phyloP scores from a whole-genome alignment of 2,329 filamentous ascomycete genomes.

The Cladosporium sp. region DNA sequence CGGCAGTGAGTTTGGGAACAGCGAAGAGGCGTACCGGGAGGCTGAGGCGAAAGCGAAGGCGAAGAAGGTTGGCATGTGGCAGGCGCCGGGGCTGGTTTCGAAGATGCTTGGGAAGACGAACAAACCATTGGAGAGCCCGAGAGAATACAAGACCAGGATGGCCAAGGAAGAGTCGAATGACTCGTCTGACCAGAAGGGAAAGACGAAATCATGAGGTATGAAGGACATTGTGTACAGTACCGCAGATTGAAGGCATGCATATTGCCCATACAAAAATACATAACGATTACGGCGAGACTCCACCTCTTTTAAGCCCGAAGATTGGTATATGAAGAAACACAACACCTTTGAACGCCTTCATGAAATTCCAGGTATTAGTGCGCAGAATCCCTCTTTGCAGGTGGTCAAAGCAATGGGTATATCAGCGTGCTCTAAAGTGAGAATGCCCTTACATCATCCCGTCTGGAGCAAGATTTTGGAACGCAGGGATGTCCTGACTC shows the following conservation, averaged over 20 bases:
- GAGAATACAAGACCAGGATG: slow-evolving; percentile 71
- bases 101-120: slow-evolving; percentile 44
- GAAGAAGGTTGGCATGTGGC: slow-evolving; percentile 58
- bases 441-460: slow-evolving; percentile 23
- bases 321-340: too few relatives aligned
- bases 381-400: too few relatives aligned
- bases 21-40: slow-evolving; percentile 55
- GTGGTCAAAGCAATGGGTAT: too few relatives aligned
- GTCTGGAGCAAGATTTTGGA: slow-evolving; percentile 27
- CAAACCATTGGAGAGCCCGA: slow-evolving; percentile 69
- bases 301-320: too few relatives aligned
- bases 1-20: slow-evolving; percentile 78
- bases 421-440: too few relatives aligned
- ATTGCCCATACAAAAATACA: too few relatives aligned
- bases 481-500: slow-evolving; percentile 27
- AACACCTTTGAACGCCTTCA: too few relatives aligned
- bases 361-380: too few relatives aligned
- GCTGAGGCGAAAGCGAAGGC: slow-evolving; percentile 48
- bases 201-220: neutral
- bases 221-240: neutral
- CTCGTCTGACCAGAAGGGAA: neutral
- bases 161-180: slow-evolving; percentile 22
- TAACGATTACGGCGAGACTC: too few relatives aligned
- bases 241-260: neutral
- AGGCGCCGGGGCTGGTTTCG: slow-evolving; percentile 33